Conservation (phyloP, 140 eudicot species). For the Anethum foeniculum region DNA sequence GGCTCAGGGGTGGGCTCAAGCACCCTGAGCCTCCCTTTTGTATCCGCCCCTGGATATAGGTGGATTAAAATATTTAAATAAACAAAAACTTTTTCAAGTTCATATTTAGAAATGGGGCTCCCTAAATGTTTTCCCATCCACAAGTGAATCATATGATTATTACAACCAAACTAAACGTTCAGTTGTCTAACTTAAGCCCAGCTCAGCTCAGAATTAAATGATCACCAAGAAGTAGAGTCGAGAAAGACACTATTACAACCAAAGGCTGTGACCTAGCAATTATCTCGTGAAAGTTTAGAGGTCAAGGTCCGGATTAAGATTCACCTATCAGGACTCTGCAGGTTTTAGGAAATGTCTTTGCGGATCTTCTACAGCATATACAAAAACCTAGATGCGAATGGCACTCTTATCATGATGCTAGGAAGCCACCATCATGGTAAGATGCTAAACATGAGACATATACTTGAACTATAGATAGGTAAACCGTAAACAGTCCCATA, state of each 20-base stretch:
- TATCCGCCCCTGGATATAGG: too few relatives aligned
- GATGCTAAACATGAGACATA: neutral
- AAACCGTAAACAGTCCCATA: neutral
- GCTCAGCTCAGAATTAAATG: neutral
- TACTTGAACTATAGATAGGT: neutral
- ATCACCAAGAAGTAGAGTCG: neutral
- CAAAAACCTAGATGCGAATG: neutral
- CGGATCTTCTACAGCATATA: neutral
- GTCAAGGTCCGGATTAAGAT: neutral
- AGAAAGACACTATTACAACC: neutral
- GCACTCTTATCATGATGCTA: neutral
- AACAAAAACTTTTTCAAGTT: neutral
- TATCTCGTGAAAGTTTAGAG: neutral
- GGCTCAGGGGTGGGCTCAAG: too few relatives aligned
- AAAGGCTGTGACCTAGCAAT: neutral
- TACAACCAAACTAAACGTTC: too few relatives aligned
- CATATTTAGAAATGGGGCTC: neutral
- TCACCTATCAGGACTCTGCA: neutral
- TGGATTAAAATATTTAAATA: neutral
- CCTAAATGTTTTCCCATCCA: neutral
- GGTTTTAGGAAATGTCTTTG: neutral
- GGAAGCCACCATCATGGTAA: neutral
- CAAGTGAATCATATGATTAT: neutral
- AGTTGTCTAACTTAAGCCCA: neutral
- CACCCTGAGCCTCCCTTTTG: too few relatives aligned